phyloP scores from a whole-genome alignment of 2,329 filamentous ascomycete species.

The Talaromyces rugulosus region DNA sequence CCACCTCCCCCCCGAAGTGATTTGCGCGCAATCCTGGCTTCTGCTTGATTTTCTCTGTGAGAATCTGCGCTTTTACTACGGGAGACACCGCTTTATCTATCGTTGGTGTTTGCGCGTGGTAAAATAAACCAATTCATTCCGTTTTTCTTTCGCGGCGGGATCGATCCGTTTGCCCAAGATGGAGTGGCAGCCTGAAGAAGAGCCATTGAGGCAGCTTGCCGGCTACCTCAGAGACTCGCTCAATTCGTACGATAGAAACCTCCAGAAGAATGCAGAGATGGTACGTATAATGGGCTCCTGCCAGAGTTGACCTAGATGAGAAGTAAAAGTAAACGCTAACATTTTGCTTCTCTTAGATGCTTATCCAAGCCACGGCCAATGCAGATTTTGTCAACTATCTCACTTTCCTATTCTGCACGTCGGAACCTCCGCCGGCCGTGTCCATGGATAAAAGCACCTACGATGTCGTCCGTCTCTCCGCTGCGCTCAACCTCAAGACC shows the following conservation, averaged over 20 bases:
- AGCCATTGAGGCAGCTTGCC: constrained; percentile 84
- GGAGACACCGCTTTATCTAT: background rate
- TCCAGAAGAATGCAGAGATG: constrained; percentile 84
- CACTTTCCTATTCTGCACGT: constrained; percentile 78
- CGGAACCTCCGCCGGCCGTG: constrained; percentile 53
- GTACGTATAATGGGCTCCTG: constrained; percentile 43
- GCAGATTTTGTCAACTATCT: constrained; percentile 98
- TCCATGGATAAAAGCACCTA: constrained; percentile 60
- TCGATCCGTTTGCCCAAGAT: constrained; percentile 47
- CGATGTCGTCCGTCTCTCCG: constrained; percentile 75
- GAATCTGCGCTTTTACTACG: background rate
- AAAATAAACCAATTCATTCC: background rate
- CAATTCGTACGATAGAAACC: constrained; percentile 71
- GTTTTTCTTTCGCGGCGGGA: constrained; percentile 5
- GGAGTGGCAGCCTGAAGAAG: constrained; percentile 88
- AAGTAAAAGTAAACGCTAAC: background rate
- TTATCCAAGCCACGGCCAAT: constrained; percentile 78
- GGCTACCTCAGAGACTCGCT: constrained; percentile 88
- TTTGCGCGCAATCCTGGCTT: constrained; percentile 2
- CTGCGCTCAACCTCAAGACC: constrained; percentile 94
- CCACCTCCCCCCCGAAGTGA: constrained; percentile 1
- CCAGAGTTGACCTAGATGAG: background rate
- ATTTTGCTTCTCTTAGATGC: constrained; percentile 63
- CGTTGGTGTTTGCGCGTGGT: background rate
- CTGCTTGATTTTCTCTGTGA: background rate